phyloP scores from a whole-genome alignment of 208 protist species.

The Acanthamoeba castellanii region DNA sequence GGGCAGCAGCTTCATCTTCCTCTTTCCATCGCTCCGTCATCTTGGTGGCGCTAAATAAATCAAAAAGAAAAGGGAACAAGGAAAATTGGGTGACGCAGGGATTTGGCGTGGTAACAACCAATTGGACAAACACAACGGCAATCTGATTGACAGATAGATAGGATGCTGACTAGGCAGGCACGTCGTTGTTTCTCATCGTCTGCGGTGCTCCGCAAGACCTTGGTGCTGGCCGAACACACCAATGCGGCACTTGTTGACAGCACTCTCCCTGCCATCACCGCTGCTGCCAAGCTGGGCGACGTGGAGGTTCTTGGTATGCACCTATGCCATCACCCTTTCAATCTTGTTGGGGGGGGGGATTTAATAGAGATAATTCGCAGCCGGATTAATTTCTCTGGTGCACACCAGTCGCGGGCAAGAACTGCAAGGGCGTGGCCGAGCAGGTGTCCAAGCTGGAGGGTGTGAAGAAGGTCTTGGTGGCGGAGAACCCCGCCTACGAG shows the following conservation, averaged over 20 bases:
- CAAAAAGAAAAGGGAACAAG: background rate
- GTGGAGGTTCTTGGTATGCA: conserved; percentile 33
- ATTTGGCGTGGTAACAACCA: background rate
- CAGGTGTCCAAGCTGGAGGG: conserved; percentile 86
- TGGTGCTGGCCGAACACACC: conserved; percentile 66
- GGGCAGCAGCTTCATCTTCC: background rate
- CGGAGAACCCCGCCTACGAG: conserved; percentile 89
- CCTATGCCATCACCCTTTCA: background rate
- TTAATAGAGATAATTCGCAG: background rate
- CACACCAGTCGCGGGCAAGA: conserved; percentile 42
- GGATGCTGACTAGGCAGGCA: background rate
- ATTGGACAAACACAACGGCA: background rate
- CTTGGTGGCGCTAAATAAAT: background rate
- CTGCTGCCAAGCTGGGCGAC: conserved; percentile 63
- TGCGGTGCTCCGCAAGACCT: conserved; percentile 27
- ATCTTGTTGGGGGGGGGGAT: background rate
- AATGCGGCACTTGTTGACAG: conserved; percentile 29
- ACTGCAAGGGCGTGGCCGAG: conserved; percentile 53
- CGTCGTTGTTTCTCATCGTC: conserved; percentile 64
- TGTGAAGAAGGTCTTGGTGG: conserved; percentile 91
- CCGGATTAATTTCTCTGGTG: background rate
- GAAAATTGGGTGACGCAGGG: background rate
- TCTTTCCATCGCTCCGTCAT: background rate
- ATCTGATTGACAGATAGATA: background rate
- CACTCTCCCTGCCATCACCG: conserved; percentile 71